A percentile compares a stretch with the other conserved stretches of the same genome.
These are phyloP conservation scores for Vitrella brassicaformis DNA, from an alignment of 73 alveolate species.

Conservation along the genomic window DNA sequence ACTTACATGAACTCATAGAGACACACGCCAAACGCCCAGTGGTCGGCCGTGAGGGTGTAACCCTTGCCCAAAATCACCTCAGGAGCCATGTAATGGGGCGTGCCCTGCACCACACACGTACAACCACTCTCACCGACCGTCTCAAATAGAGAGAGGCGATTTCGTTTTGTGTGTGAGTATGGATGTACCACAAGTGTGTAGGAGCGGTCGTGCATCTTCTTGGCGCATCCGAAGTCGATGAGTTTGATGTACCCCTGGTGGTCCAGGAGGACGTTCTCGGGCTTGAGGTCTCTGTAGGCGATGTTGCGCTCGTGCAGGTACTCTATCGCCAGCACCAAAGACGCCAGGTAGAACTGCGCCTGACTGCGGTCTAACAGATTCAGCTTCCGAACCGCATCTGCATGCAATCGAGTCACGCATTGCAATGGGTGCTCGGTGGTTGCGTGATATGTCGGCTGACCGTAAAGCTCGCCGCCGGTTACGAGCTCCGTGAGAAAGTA, in stretches of 20 bases:
- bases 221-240: not conserved
- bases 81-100: constrained; percentile 1
- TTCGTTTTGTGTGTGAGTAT: too few relatives aligned
- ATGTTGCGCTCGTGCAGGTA: constrained; percentile 1
- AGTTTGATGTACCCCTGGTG: not conserved
- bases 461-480: not conserved
- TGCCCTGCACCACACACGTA: too few relatives aligned
- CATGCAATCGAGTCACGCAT: too few relatives aligned
- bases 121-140: too few relatives aligned
- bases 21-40: not conserved
- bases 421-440: too few relatives aligned
- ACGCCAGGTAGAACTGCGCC: not conserved
- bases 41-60: not conserved
- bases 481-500: constrained; percentile 2
- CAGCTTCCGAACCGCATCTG: not conserved
- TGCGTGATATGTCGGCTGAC: too few relatives aligned
- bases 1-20: not conserved
- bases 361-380: not conserved
- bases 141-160: too few relatives aligned
- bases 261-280: not conserved
- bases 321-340: not conserved
- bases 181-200: not conserved
- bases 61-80: not conserved
- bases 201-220: not conserved
- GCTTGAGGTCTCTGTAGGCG: not conserved